These are phyloP conservation scores for Pseudogymnoascus sp. DNA, from an alignment of 2,329 filamentous ascomycete species.

Conservation along the genomic window DNA sequence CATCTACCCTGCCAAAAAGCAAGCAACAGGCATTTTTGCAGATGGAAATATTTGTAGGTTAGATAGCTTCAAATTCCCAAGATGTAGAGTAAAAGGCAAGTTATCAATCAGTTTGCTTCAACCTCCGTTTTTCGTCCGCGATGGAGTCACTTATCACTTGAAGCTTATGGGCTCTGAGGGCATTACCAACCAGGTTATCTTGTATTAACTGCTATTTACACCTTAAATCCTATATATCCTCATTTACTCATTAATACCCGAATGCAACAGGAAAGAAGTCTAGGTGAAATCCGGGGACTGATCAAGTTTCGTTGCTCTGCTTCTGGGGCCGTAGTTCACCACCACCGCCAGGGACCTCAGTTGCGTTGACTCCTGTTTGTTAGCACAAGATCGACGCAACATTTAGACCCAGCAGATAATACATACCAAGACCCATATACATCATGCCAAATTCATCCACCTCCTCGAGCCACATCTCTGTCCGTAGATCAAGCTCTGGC, in stretches of 20 bases:
- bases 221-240: neutral
- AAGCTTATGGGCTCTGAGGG: neutral
- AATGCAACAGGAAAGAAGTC: neutral
- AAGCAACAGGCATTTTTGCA: neutral
- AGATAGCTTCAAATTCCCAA: neutral
- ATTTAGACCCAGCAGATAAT: neutral
- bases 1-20: neutral
- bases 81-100: neutral
- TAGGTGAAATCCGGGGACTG: neutral
- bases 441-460: constrained; percentile 36
- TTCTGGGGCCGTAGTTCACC: neutral
- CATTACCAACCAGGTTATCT: neutral
- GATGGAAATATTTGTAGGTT: neutral
- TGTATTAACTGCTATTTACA: neutral
- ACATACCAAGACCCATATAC: constrained; percentile 32
- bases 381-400: neutral
- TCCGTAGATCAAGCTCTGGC: constrained; percentile 26
- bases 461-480: constrained; percentile 36
- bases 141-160: neutral
- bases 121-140: neutral
- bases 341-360: neutral
- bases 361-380: constrained; percentile 2
- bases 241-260: neutral
- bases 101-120: neutral
- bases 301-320: neutral